These are phyloP conservation scores for Phytophthora uliginosa DNA, from an alignment of 352 stramenopile genomes.

Conservation along the genomic window DNA sequence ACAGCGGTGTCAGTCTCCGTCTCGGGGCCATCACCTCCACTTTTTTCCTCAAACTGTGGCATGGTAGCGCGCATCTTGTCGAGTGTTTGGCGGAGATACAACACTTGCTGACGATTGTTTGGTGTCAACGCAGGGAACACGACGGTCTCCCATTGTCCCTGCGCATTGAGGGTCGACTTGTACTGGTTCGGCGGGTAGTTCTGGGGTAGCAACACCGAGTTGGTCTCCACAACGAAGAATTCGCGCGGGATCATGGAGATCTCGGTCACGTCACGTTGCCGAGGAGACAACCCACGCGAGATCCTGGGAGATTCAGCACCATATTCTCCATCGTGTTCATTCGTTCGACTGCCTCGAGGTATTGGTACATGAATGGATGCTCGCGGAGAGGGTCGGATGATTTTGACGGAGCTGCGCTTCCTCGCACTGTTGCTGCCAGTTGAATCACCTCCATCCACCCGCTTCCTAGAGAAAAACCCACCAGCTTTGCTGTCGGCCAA, in stretches of 20 bases:
- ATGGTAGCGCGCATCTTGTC: conserved; percentile 54
- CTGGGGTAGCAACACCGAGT: conserved; percentile 56
- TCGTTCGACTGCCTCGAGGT: conserved; percentile 13
- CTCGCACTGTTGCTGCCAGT: conserved; percentile 18
- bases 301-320: neutral
- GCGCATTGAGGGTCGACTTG: conserved; percentile 56
- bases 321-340: neutral
- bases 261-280: conserved; percentile 24
- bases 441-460: conserved; percentile 27
- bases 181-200: conserved; percentile 72
- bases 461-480: conserved; percentile 48
- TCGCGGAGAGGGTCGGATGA: conserved; percentile 28
- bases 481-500: conserved; percentile 42
- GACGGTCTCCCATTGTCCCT: conserved; percentile 71
- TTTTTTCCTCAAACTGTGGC: conserved; percentile 27
- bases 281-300: conserved; percentile 1
- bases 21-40: conserved; percentile 3
- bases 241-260: conserved; percentile 76
- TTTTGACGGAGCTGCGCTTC: conserved; percentile 29
- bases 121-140: conserved; percentile 79
- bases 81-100: conserved; percentile 73
- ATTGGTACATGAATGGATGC: conserved; percentile 22
- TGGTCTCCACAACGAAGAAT: conserved; percentile 84
- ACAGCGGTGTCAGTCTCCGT: conserved; percentile 14
- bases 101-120: conserved; percentile 74